These are phyloP conservation scores for Leucocoprinus sp. DNA, from an alignment of 768 basidiomycete genomes.

Conservation along the genomic window DNA sequence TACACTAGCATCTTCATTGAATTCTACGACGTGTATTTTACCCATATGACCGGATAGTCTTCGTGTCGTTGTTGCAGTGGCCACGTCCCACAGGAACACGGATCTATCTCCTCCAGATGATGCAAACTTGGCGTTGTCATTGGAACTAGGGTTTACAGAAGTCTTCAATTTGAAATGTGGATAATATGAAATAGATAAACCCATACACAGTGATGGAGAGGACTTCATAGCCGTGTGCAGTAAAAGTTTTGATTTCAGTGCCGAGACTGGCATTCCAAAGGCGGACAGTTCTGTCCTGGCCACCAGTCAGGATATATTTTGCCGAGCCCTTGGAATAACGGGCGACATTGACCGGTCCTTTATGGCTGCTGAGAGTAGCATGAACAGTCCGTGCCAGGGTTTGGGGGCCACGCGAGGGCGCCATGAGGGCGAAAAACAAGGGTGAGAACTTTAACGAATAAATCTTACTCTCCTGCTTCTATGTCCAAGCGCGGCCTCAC, in stretches of 20 bases:
- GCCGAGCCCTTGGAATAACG: conserved; percentile 84
- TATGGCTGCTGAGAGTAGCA: conserved; percentile 55
- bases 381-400: conserved; percentile 55
- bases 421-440: conserved; percentile 27
- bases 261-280: conserved; percentile 88
- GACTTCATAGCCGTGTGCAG: conserved; percentile 93
- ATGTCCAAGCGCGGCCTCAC: conserved; percentile 50
- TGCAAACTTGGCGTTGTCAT: conserved; percentile 92
- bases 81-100: conserved; percentile 95
- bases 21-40: conserved; percentile 85
- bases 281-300: conserved; percentile 81
- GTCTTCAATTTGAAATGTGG: neutral
- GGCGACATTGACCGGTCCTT: conserved; percentile 86
- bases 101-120: conserved; percentile 91
- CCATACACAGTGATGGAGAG: conserved; percentile 82
- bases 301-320: conserved; percentile 89
- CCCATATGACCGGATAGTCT: conserved; percentile 85
- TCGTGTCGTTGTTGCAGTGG: conserved; percentile 74
- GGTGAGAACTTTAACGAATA: conserved; percentile 4
- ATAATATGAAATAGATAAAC: conserved; percentile 16
- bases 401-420: conserved; percentile 43
- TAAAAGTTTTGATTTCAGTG: conserved; percentile 84
- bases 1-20: conserved; percentile 82
- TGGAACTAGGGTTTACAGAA: conserved; percentile 50
- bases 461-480: conserved; percentile 10